Evolutionary conservation across 768 basidiomycete genomes (phyloP).

Genomic region (Suillus ampliporus): DNA sequence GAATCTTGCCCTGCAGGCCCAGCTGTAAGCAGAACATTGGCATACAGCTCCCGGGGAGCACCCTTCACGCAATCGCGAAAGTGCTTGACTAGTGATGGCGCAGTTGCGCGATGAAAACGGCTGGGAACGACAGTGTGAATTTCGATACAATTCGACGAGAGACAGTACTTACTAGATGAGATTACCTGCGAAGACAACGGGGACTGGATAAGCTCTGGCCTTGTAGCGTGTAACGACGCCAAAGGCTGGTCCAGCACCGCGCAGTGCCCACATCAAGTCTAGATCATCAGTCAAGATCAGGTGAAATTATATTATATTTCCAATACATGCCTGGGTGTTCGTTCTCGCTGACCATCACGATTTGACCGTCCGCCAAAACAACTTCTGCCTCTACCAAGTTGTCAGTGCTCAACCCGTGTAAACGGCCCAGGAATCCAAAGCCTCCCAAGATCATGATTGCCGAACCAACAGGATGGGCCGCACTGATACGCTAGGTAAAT

Average conservation of each 20-base stretch:
- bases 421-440: conserved; percentile 85
- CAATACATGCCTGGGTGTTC: conserved; percentile 65
- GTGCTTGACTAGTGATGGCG: conserved; percentile 87
- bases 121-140: conserved; percentile 43
- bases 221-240: conserved; percentile 91
- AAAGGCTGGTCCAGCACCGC: conserved; percentile 82
- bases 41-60: conserved; percentile 86
- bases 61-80: conserved; percentile 93
- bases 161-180: conserved; percentile 76
- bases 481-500: conserved; percentile 43
- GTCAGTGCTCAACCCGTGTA: conserved; percentile 88
- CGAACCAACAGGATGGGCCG: conserved; percentile 81
- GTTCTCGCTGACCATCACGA: conserved; percentile 75
- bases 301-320: conserved; percentile 5
- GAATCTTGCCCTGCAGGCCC: conserved; percentile 86
- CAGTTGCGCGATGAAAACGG: conserved; percentile 86
- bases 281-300: conserved; percentile 10
- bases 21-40: conserved; percentile 89
- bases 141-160: conserved; percentile 3
- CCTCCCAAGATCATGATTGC: conserved; percentile 86
- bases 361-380: conserved; percentile 89
- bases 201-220: conserved; percentile 86
- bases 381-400: conserved; percentile 91
- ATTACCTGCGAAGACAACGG: conserved; percentile 91
- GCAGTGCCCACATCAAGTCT: conserved; percentile 91